These are phyloP conservation scores for Ambrosiella cleistominuta DNA, from an alignment of 2,329 filamentous ascomycete genomes.

Conservation along the genomic window DNA sequence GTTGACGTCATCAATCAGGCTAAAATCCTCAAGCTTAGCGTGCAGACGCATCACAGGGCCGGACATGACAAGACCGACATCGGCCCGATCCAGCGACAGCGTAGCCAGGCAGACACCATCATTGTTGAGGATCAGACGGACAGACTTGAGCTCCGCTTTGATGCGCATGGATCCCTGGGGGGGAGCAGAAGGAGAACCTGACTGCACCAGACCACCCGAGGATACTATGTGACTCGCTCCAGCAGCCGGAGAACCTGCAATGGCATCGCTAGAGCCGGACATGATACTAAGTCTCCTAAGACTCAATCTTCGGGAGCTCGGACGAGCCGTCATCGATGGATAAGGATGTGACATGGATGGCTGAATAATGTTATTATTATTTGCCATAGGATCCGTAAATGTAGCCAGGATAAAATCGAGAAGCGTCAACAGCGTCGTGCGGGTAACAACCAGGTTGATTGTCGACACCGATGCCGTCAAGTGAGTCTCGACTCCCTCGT, in stretches of 20 bases:
- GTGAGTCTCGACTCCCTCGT: constrained; percentile 86
- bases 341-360: constrained; percentile 17
- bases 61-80: constrained; percentile 75
- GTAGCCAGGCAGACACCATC: constrained; percentile 91
- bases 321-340: background rate
- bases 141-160: constrained; percentile 83
- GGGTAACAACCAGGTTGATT: constrained; percentile 87
- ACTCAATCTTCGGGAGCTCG: background rate
- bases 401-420: constrained; percentile 88
- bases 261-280: constrained; percentile 7
- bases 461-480: constrained; percentile 82
- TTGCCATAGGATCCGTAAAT: constrained; percentile 41
- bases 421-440: constrained; percentile 78
- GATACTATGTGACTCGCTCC: background rate
- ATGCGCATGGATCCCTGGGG: constrained; percentile 63
- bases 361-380: constrained; percentile 1
- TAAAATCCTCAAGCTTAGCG: constrained; percentile 72
- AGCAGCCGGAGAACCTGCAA: background rate
- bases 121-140: constrained; percentile 88
- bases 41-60: constrained; percentile 77
- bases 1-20: constrained; percentile 83
- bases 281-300: constrained; percentile 10
- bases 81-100: constrained; percentile 76
- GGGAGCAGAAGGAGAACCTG: background rate
- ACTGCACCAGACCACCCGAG: background rate